phyloP scores from a whole-genome alignment of 176 grass and related monocot species.

The Zea mays region DNA sequence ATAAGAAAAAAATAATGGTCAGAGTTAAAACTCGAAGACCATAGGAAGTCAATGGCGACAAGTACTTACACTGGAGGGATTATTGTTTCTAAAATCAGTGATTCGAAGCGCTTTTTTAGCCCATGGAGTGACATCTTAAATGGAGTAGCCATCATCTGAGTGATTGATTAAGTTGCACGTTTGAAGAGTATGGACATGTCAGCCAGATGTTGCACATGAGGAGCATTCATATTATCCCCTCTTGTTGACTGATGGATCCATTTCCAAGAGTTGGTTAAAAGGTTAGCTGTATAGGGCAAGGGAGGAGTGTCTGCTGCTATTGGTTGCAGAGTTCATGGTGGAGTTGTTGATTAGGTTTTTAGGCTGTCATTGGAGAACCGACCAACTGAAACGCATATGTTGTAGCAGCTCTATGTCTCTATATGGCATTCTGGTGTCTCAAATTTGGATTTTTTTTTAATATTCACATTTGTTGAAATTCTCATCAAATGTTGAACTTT shows the following conservation, averaged over 20 bases:
- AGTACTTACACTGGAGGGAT: neutral
- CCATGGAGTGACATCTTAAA: neutral
- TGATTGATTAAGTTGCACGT: neutral
- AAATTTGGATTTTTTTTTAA: neutral
- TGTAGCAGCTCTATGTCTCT: neutral
- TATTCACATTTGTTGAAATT: slow-evolving; percentile 13
- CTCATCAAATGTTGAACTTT: neutral
- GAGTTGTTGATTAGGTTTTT: neutral
- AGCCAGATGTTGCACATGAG: neutral
- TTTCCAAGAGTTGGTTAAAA: neutral
- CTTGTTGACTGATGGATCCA: neutral
- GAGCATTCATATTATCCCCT: neutral
- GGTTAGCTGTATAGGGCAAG: neutral
- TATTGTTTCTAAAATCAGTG: neutral
- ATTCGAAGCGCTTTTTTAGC: neutral
- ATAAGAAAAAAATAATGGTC: neutral
- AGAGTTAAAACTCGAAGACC: neutral
- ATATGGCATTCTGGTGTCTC: neutral
- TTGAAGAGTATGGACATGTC: neutral
- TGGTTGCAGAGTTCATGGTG: neutral
- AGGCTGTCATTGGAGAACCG: neutral
- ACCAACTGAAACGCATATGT: neutral
- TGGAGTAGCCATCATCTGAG: neutral
- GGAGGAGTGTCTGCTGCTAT: neutral
- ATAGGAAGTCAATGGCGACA: neutral